Conservation (phyloP, 768 basidiomycete species). For the Phylloporus arenicola region DNA sequence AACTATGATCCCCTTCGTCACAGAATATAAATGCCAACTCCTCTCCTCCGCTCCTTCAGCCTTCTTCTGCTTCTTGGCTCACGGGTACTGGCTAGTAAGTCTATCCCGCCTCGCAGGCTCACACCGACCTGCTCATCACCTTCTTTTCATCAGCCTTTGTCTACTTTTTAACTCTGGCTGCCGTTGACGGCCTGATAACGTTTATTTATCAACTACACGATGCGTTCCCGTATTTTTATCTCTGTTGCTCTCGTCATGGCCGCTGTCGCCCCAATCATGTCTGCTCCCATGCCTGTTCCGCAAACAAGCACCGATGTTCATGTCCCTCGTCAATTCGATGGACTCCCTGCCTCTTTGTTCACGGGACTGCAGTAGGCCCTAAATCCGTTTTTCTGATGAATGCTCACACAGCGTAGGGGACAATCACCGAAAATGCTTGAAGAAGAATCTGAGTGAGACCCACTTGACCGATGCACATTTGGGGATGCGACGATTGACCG, state of each 20-base stretch:
- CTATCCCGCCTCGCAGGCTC: neutral
- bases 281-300: neutral
- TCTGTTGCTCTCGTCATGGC: neutral
- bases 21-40: neutral
- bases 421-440: no score
- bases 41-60: neutral
- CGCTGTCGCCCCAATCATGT: neutral
- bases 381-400: neutral
- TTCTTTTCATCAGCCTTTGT: neutral
- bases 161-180: neutral
- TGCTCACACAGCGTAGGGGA: neutral
- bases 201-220: neutral
- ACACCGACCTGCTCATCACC: neutral
- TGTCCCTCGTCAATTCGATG: neutral
- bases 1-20: neutral
- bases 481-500: neutral
- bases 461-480: neutral
- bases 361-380: neutral
- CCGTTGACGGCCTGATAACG: neutral
- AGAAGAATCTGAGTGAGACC: neutral
- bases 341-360: neutral
- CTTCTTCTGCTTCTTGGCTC: neutral
- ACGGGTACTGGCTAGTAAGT: constrained; percentile 3
- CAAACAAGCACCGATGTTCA: neutral
- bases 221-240: neutral